Evolutionary conservation across 192 early-diverging fungal species (phyloP).

Genomic region (Funneliformis geosporum): DNA sequence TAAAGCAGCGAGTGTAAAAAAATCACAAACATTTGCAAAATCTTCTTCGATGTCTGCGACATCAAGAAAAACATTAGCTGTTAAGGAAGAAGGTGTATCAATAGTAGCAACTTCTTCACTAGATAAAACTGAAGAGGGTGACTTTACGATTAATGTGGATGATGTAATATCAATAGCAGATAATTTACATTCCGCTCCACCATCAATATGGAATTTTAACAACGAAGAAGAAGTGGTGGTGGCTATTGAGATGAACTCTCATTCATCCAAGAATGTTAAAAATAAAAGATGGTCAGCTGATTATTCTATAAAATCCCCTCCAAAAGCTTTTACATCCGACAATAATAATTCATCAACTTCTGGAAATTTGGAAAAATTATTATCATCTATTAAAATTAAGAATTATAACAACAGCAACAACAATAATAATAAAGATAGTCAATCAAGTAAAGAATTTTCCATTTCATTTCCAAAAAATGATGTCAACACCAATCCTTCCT

Average conservation of each 20-base stretch:
- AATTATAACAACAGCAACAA: background rate
- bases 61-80: background rate
- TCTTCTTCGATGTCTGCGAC: slow-evolving; percentile 27
- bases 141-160: background rate
- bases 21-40: slow-evolving; percentile 21
- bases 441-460: background rate
- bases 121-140: background rate
- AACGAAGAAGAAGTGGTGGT: background rate
- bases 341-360: background rate
- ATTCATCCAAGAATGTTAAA: background rate
- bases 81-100: background rate
- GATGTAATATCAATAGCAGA: background rate
- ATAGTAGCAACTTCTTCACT: background rate
- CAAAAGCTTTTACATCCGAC: background rate
- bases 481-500: too few species aligned
- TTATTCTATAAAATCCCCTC: background rate
- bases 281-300: background rate
- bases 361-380: background rate
- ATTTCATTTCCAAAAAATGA: background rate
- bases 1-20: slow-evolving; percentile 37
- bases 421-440: background rate
- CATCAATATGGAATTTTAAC: background rate
- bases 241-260: background rate
- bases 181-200: background rate
- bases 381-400: background rate